Evolutionary conservation across 2,329 filamentous ascomycete species (phyloP).

Genomic region (Esteya vermicola): DNA sequence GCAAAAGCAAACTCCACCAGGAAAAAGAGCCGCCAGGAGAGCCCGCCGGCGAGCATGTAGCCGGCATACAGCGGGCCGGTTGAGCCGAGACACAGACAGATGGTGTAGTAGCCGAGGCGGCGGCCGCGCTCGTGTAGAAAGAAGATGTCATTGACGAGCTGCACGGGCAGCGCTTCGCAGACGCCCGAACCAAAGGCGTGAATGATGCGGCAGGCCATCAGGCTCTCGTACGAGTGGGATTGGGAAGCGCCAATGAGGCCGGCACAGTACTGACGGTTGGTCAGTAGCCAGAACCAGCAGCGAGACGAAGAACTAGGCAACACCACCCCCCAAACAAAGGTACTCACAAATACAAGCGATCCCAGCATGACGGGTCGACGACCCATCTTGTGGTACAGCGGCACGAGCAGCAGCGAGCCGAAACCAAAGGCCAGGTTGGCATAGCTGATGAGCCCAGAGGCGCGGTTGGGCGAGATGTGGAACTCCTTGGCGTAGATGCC

Average conservation of each 20-base stretch:
- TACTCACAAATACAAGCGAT: conserved; percentile 21
- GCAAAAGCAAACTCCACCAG: conserved; percentile 43
- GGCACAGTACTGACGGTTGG: conserved; percentile 19
- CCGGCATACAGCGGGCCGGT: conserved; percentile 43
- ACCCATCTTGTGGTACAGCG: conserved; percentile 37
- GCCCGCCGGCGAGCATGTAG: conserved; percentile 44
- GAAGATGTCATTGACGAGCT: conserved; percentile 31
- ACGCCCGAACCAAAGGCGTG: conserved; percentile 26
- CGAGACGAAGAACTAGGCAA: background rate
- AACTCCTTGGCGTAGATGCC: conserved; percentile 37
- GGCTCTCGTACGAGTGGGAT: conserved; percentile 18
- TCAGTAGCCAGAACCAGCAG: background rate
- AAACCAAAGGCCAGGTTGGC: conserved; percentile 47
- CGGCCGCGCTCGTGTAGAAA: conserved; percentile 33
- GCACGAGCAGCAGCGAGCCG: conserved; percentile 39
- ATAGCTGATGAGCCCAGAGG: conserved; percentile 43
- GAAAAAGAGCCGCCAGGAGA: conserved; percentile 47
- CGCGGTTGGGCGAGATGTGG: conserved; percentile 30
- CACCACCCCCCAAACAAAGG: too few relatives aligned
- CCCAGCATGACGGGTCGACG: conserved; percentile 27
- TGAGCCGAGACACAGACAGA: conserved; percentile 39
- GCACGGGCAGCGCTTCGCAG: conserved; percentile 29
- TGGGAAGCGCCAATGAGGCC: conserved; percentile 24
- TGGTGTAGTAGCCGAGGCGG: conserved; percentile 45
- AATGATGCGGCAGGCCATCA: conserved; percentile 25